These are phyloP conservation scores for Ascocoryne sarcoides DNA, from an alignment of 2,329 filamentous ascomycete genomes.

Conservation along the genomic window DNA sequence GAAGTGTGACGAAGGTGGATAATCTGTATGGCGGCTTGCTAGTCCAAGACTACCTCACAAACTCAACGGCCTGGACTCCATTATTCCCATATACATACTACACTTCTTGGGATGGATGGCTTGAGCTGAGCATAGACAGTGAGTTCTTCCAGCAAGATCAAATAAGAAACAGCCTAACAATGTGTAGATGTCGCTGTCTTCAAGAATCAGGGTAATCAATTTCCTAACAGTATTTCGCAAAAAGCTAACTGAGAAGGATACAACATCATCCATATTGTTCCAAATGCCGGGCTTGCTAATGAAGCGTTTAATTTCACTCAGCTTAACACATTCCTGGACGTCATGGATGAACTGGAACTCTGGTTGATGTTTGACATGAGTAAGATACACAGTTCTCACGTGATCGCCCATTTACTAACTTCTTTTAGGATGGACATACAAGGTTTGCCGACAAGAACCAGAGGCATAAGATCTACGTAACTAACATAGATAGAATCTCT, in stretches of 20 bases:
- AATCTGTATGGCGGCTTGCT: conserved; percentile 37
- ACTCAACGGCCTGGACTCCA: conserved; percentile 26
- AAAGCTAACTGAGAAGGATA: conserved; percentile 34
- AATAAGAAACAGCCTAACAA: no score
- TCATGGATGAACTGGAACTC: conserved; percentile 35
- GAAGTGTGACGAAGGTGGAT: conserved; percentile 39
- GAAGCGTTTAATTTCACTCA: conserved; percentile 30
- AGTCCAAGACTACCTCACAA: conserved; percentile 29
- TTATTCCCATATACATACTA: conserved; percentile 38
- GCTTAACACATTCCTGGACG: conserved; percentile 33
- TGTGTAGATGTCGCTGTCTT: no score
- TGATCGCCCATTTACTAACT: no score
- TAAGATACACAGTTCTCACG: conserved; percentile 24
- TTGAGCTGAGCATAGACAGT: conserved; percentile 29
- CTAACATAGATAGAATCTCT: conserved; percentile 22
- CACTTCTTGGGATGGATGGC: conserved; percentile 31
- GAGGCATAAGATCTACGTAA: no score
- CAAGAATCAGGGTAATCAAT: conserved; percentile 19
- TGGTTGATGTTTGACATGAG: conserved; percentile 36
- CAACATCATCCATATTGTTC: conserved; percentile 36
- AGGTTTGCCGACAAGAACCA: no score
- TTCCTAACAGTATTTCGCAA: conserved; percentile 24
- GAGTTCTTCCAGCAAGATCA: no score
- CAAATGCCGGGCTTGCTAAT: conserved; percentile 30
- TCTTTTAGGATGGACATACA: no score